phyloP scores from a whole-genome alignment of 1,284 basidiomycete species.

The Fomitopsis schrenkii region DNA sequence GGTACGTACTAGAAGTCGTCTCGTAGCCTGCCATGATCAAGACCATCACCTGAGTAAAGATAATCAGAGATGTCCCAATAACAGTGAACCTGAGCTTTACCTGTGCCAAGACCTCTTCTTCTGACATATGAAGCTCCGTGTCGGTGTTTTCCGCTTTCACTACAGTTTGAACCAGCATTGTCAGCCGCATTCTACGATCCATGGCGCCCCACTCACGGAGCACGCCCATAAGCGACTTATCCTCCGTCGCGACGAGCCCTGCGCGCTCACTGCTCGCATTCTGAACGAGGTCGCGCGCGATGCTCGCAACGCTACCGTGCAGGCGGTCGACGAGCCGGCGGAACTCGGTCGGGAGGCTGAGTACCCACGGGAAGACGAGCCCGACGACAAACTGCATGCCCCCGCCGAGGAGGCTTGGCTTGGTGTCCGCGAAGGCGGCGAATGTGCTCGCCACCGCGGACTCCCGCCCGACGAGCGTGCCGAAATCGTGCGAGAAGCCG shows the following conservation, averaged over 20 bases:
- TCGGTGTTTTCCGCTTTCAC: constrained; percentile 48
- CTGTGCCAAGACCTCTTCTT: constrained; percentile 67
- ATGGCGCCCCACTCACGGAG: constrained; percentile 35
- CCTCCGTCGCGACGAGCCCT: constrained; percentile 31
- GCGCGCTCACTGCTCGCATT: constrained; percentile 39
- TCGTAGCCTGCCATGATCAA: constrained; percentile 39
- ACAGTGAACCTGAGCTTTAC: constrained; percentile 11
- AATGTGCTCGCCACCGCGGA: constrained; percentile 44
- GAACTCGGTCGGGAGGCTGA: constrained; percentile 39
- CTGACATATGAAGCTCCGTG: constrained; percentile 45
- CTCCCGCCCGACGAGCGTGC: constrained; percentile 43
- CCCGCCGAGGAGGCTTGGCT: constrained; percentile 18
- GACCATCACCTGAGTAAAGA: constrained; percentile 30
- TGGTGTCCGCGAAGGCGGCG: constrained; percentile 32
- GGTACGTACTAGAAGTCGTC: constrained; percentile 36
- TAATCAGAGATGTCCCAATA: not conserved
- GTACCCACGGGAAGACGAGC: constrained; percentile 35
- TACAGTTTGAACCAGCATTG: constrained; percentile 16
- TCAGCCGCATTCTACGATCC: too few relatives aligned
- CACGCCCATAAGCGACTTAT: constrained; percentile 51
- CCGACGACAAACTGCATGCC: constrained; percentile 38
- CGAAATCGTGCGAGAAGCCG: constrained; percentile 55
- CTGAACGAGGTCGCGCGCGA: constrained; percentile 44
- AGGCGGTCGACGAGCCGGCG: constrained; percentile 33
- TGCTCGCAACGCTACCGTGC: constrained; percentile 37